Evolutionary conservation across 345 rosid genomes (phyloP), one percentile per base, ranked within the genome.

Genomic region (Eucalyptus albens): DNA sequence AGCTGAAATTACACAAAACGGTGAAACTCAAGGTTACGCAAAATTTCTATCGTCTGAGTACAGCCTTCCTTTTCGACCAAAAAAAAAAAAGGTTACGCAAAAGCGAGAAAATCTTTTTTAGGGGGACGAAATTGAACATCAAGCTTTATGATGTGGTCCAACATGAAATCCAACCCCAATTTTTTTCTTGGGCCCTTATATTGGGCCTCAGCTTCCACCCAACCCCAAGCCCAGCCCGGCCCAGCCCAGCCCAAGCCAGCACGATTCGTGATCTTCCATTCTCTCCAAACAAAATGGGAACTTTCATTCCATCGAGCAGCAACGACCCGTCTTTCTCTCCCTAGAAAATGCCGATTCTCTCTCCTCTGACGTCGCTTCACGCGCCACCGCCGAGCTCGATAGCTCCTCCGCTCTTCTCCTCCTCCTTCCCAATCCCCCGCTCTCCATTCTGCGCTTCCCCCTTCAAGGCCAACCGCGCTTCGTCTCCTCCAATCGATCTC

Each of bases 321-420:
- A 33, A 33, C 21, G 17, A n/a, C 80, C 80, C 22, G 6, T 7
- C 77, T n/a, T 9, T 7, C 86, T 72, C 80, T 33, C 55, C 37
- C 44, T 47, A 45, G 26, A 89, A 31, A 85, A 91, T 91, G 94
- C 86, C 82, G 47, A 49, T 91, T 88, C 67, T 90, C 88, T 92
- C 89, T 21, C 89, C 90, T 19, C 45, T 89, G 33, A 12, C 45
- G 80, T 29, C 60, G n/a, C 19, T 40, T 40, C 83, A 11, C 83
- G 47, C 83, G 83, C 83, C 83, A 1, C 83, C 83, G 22, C 89
- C 49, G 89, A 44, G 7, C 86, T 6, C 26, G 47, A 4, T n/a
- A 67, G 50, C 44, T n/a, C 87, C 40, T 33, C 89, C 49, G 29
- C 80, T 65, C 55, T 19, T 26, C 88, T 50, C 83, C 90, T 85